phyloP scores from a whole-genome alignment of 257 asterid genomes.

The Plantago major region DNA sequence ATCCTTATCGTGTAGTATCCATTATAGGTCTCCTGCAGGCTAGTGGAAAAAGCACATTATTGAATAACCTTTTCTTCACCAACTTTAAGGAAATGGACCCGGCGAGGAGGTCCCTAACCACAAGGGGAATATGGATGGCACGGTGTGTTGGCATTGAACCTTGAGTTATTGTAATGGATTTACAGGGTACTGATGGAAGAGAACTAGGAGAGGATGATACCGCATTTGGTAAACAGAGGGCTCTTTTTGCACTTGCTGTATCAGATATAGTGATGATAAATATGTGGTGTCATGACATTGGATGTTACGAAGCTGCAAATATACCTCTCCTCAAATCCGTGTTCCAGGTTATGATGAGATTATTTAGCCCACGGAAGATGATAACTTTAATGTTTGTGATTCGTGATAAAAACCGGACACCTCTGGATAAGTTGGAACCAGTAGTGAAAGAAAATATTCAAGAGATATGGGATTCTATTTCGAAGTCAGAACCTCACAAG shows the following conservation, averaged over 20 bases:
- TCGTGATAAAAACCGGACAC: constrained; percentile 96
- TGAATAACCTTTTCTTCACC: constrained; percentile 64
- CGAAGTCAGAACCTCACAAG: constrained; percentile 87
- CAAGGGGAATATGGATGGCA: constrained; percentile 69
- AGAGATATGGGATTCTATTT: constrained; percentile 96
- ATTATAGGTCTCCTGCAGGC: constrained; percentile 93
- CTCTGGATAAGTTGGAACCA: constrained; percentile 96
- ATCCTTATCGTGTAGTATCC: constrained; percentile 72
- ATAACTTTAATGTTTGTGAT: constrained; percentile 92
- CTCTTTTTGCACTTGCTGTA: constrained; percentile 96
- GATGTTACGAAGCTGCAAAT: constrained; percentile 97
- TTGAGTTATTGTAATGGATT: constrained; percentile 88
- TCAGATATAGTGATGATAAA: constrained; percentile 95
- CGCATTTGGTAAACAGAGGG: constrained; percentile 94
- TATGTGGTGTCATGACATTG: constrained; percentile 99
- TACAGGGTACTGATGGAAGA: constrained; percentile 99
- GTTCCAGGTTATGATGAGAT: constrained; percentile 94
- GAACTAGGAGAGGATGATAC: constrained; percentile 99
- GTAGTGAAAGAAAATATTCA: constrained; percentile 91
- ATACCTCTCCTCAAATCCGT: constrained; percentile 92
- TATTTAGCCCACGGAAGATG: constrained; percentile 94
- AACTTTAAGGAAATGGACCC: constrained; percentile 86
- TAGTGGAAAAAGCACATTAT: constrained; percentile 81
- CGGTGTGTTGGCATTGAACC: constrained; percentile 64
- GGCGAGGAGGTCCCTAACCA: constrained; percentile 82